Base-by-base conservation (phyloP, 2,329 filamentous ascomycete genomes). In the Elsinoe necatrix region DNA sequence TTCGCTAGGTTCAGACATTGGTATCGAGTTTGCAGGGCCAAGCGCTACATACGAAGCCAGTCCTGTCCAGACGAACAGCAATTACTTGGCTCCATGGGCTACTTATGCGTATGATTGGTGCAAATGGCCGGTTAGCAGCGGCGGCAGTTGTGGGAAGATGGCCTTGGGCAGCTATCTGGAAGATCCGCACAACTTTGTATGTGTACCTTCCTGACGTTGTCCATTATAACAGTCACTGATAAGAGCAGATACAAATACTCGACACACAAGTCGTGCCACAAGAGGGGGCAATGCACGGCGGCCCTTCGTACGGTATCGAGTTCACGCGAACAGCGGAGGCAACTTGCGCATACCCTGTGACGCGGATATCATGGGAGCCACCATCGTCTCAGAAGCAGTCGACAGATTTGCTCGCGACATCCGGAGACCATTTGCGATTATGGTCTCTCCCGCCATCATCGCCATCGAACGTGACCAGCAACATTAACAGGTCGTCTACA, bases 51-150 rank as follows among this genome's bases (percentile, higher is more conserved):
- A 86, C 67, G 87, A 90, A 66, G 77, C 83, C 54, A 81, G 82
- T 61, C 81, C 82, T 67, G 69, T 82, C 60, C 85, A 68, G 71
- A 87, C 68, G 4, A 95, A 92, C 61, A 95, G 89, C 77, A 96
- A 92, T 69, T 95, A 96, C 68, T 75, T 95, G 61, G 90, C 92
- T 3, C 91, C 92, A 0, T 98, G 93, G 89, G 86, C 90, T 12
- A 85, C 95, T 56, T 98, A 97, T 70, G 92, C 93, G 11, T 92
- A 95, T 66, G 93, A 98, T 74, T 98, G 93, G 93, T 98, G 93
- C 76, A 98, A 98, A 73, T 98, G 93, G 92, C 83, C 87, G 14
- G 84, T 92, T 1, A 83, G 89, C 39, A 75, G 75, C 34, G 69
- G 70, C 31, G 72, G 84, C 63, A 85, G 88, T 60, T 89, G 89